Evolutionary conservation across 2,329 filamentous ascomycete genomes (phyloP).

Genomic region (Apiospora saccharicola): DNA sequence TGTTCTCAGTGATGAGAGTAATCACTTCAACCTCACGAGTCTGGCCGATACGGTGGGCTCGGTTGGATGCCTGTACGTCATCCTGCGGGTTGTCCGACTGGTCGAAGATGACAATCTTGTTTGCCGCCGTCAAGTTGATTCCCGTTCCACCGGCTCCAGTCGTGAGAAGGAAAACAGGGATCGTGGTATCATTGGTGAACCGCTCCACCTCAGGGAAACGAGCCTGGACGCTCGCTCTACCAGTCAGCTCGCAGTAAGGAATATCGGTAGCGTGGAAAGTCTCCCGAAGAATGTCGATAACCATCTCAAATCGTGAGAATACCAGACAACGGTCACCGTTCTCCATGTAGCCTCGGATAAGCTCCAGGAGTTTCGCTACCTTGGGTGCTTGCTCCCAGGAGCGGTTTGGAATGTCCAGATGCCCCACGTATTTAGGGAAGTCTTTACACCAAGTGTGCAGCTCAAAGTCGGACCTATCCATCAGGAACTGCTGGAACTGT

Average conservation of each 20-base stretch:
- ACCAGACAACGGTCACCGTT: slow-evolving; percentile 89
- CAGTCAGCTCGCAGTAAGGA: slow-evolving; percentile 85
- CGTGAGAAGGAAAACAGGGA: slow-evolving; percentile 90
- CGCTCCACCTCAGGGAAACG: slow-evolving; percentile 89
- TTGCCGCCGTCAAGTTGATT: slow-evolving; percentile 93
- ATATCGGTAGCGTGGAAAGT: slow-evolving; percentile 78
- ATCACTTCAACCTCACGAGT: slow-evolving; percentile 90
- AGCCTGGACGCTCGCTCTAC: slow-evolving; percentile 79
- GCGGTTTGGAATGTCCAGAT: slow-evolving; percentile 60
- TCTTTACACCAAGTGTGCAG: slow-evolving; percentile 71
- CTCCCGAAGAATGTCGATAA: slow-evolving; percentile 88
- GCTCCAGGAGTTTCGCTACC: slow-evolving; percentile 78
- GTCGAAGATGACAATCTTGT: slow-evolving; percentile 98
- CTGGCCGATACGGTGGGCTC: slow-evolving; percentile 94
- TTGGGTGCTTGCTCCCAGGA: slow-evolving; percentile 77
- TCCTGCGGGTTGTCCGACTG: slow-evolving; percentile 98
- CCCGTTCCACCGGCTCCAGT: slow-evolving; percentile 96
- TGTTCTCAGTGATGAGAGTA: slow-evolving; percentile 78
- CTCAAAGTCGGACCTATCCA: slow-evolving; percentile 68
- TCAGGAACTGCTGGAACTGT: slow-evolving; percentile 63
- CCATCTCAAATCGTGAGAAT: slow-evolving; percentile 92
- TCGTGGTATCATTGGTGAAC: slow-evolving; percentile 77
- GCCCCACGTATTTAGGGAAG: slow-evolving; percentile 59
- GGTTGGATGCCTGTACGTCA: slow-evolving; percentile 97
- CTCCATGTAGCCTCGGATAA: slow-evolving; percentile 75